Evolutionary conservation across 352 stramenopile species (phyloP), one percentile per base, ranked within the genome.

Genomic region (Phytophthora idaei): DNA sequence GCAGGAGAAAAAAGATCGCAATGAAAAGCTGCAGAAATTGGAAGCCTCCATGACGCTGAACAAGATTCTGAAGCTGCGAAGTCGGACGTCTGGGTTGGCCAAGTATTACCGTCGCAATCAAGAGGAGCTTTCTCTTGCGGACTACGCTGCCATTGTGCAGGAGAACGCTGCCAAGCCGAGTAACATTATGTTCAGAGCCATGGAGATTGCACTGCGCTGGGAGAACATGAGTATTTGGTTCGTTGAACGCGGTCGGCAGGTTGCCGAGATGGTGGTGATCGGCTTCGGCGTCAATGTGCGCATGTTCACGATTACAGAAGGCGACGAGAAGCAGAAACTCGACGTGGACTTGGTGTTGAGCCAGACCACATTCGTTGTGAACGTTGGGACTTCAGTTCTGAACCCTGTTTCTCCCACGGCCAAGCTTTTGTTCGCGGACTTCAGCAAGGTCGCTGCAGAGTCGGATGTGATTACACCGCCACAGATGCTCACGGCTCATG

Each of bases 101-200:
- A 74, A 76, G 61, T 80, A 83, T 42, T 90, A 81, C 39, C 71
- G 76, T 29, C 51, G 15, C 28, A 66, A 57, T n/a, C 57, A 85
- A 46, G 65, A 77, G 1, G 66, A 82, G 46, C 57, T 90, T 11
- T 80, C 79, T 17, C 52, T 85, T 17, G 57, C 58, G 5, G 80
- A 90, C 32, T 75, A 74, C 34, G 74, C 45, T 46, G 55, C 61
- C 1, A 59, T 90, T 41, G 57, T 77, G 17, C 73, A 80, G 54
- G 74, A 90, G 15, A 81, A 81, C 14, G 64, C 65, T 31, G 42
- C 52, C 0, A 81, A 82, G 54, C 46, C 69, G 5, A 76, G 69
- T 44, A 89, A 87, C 69, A 73, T 89, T 11, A 78, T 83, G 56
- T 89, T 89, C 54, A 76, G 71, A 37, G 64, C 62, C n/a, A 87